Percentiles rank a stretch among this genome's conserved stretches.
These are phyloP conservation scores for Aleurites moluccanus DNA, from an alignment of 441 rosid species.

Conservation along the genomic window DNA sequence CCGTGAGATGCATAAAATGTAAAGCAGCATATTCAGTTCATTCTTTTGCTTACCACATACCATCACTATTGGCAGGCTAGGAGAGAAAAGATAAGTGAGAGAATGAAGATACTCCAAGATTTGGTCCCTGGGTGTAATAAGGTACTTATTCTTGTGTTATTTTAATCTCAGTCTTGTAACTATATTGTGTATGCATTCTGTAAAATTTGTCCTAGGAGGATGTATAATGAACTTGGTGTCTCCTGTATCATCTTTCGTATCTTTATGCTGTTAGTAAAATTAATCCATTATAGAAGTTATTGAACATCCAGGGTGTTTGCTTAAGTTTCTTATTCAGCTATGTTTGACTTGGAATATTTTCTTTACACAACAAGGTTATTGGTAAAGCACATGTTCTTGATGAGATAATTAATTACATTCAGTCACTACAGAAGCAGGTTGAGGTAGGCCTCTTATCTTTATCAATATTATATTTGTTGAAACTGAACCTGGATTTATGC, in stretches of 20 bases:
- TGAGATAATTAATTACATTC: conserved; percentile 89
- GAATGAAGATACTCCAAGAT: conserved; percentile 88
- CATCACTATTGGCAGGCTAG: conserved; percentile 79
- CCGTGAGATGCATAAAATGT: neutral
- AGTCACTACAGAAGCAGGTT: conserved; percentile 77
- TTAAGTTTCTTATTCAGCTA: conserved; percentile 5
- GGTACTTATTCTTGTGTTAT: conserved; percentile 36
- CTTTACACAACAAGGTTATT: conserved; percentile 47
- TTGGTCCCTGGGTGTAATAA: conserved; percentile 87
- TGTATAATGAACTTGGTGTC: conserved; percentile 10
- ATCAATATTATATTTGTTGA: conserved; percentile 39
- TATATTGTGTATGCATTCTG: neutral
- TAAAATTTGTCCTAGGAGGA: conserved; percentile 2
- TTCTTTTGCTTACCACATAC: conserved; percentile 57
- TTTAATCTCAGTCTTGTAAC: conserved; percentile 5
- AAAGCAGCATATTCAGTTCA: neutral
- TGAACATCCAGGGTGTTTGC: neutral
- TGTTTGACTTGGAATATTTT: conserved; percentile 2
- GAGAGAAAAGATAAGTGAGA: conserved; percentile 86
- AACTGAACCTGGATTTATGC: conserved; percentile 1
- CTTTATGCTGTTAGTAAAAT: conserved; percentile 2
- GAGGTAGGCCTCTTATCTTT: conserved; percentile 45
- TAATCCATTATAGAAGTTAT: conserved; percentile 14
- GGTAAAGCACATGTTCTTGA: conserved; percentile 90
- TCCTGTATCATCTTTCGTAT: conserved; percentile 20